Percentiles rank a stretch among this genome's conserved stretches.
These are phyloP conservation scores for Obelidium mucronatum DNA, from an alignment of 192 early-diverging fungal genomes.

Conservation along the genomic window DNA sequence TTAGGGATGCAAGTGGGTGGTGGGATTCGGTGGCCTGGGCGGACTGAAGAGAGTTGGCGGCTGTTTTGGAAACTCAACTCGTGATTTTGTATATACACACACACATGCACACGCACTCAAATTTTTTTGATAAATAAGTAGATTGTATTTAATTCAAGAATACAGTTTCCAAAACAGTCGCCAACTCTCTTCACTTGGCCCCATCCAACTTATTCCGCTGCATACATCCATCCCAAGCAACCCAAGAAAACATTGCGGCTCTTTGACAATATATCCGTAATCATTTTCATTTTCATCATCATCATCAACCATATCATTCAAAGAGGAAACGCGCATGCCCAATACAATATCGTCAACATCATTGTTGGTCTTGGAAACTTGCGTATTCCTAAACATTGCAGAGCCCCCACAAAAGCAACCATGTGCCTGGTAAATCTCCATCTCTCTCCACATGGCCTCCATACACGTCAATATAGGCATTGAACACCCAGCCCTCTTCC, in stretches of 20 bases:
- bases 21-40: too few relatives aligned
- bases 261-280: not conserved
- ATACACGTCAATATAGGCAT: not conserved
- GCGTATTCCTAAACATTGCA: too few relatives aligned
- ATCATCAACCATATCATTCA: not conserved
- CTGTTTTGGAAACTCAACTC: too few relatives aligned
- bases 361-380: not conserved
- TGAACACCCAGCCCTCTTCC: not conserved
- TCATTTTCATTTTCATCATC: not conserved
- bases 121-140: too few relatives aligned
- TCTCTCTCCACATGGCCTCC: not conserved
- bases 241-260: not conserved
- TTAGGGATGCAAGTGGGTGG: too few relatives aligned
- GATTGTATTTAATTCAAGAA: too few relatives aligned
- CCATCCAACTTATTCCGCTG: not conserved
- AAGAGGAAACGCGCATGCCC: not conserved
- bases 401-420: not conserved
- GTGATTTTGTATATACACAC: too few relatives aligned
- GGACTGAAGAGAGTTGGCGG: too few relatives aligned
- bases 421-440: not conserved
- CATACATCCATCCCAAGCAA: not conserved
- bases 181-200: not conserved
- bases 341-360: not conserved
- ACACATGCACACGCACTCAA: too few relatives aligned
- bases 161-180: too few relatives aligned